Percentiles rank a stretch among this genome's conserved stretches.
Evolutionary conservation across 1,284 basidiomycete species (phyloP).

Genomic region (Moesziomyces sp.): DNA sequence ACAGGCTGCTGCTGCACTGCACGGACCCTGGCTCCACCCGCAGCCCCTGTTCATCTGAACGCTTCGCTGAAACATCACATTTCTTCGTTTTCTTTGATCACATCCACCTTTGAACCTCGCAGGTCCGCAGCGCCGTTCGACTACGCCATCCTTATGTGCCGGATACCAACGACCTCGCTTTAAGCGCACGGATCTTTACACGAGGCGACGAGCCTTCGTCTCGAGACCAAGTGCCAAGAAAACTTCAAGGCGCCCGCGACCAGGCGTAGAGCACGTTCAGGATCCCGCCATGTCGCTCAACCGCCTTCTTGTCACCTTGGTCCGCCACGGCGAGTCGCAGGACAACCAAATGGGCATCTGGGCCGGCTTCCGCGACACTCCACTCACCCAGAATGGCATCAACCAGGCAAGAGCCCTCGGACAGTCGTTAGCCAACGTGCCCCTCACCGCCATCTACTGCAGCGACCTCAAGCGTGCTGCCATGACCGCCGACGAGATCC

Average conservation of each 20-base stretch:
- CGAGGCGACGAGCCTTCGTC: background rate
- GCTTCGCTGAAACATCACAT: too few relatives aligned
- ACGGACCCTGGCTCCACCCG: background rate
- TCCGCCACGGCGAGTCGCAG: slow-evolving; percentile 56
- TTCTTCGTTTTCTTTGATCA: too few relatives aligned
- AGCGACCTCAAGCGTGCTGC: slow-evolving; percentile 83
- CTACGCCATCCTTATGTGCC: too few relatives aligned
- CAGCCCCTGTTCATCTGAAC: too few relatives aligned
- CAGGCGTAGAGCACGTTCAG: background rate
- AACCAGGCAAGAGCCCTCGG: slow-evolving; percentile 87
- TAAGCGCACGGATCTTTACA: background rate
- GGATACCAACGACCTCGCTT: background rate
- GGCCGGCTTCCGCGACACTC: slow-evolving; percentile 86
- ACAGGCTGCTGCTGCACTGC: too few relatives aligned
- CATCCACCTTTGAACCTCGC: too few relatives aligned
- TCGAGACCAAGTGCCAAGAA: background rate
- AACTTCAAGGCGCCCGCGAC: background rate
- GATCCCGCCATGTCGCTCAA: slow-evolving; percentile 29
- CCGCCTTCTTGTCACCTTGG: slow-evolving; percentile 49
- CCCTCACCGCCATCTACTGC: slow-evolving; percentile 78
- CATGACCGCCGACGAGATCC: slow-evolving; percentile 77
- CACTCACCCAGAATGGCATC: slow-evolving; percentile 83
- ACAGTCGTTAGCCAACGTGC: slow-evolving; percentile 73
- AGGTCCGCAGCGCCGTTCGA: too few relatives aligned
- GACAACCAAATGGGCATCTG: slow-evolving; percentile 72